Conservation (phyloP, 164 flowering plant genomes). For the Aristolochia contorta region DNA sequence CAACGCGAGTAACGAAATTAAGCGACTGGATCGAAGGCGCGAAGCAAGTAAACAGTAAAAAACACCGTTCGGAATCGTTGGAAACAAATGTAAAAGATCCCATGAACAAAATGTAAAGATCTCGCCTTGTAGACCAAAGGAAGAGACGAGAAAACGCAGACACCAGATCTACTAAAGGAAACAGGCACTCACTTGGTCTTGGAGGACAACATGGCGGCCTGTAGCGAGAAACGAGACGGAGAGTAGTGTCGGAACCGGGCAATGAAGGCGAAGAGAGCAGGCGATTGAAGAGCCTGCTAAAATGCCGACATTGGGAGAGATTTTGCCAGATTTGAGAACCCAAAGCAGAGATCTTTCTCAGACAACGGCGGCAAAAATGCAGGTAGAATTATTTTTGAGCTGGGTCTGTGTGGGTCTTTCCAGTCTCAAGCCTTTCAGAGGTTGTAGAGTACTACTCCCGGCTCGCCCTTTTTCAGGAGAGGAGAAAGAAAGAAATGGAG, state of each 20-base stretch:
- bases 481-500: neutral
- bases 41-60: neutral
- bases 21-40: neutral
- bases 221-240: neutral
- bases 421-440: slow-evolving; percentile 1
- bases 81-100: neutral
- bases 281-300: neutral
- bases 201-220: slow-evolving; percentile 33
- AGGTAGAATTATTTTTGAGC: neutral
- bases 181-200: slow-evolving; percentile 41
- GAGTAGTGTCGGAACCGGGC: too few relatives aligned
- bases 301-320: neutral
- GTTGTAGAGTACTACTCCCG: neutral
- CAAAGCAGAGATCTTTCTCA: neutral
- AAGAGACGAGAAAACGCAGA: slow-evolving; percentile 2
- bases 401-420: neutral
- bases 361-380: neutral
- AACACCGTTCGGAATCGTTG: neutral
- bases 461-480: neutral
- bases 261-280: too few relatives aligned
- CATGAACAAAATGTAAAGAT: neutral
- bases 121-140: neutral
- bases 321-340: neutral
- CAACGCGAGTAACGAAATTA: neutral
- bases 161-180: slow-evolving; percentile 21